Percentiles rank a stretch among this genome's conserved stretches.
Conservation (phyloP, 2,329 filamentous ascomycete genomes). For the Tolypocladium amazonense region DNA sequence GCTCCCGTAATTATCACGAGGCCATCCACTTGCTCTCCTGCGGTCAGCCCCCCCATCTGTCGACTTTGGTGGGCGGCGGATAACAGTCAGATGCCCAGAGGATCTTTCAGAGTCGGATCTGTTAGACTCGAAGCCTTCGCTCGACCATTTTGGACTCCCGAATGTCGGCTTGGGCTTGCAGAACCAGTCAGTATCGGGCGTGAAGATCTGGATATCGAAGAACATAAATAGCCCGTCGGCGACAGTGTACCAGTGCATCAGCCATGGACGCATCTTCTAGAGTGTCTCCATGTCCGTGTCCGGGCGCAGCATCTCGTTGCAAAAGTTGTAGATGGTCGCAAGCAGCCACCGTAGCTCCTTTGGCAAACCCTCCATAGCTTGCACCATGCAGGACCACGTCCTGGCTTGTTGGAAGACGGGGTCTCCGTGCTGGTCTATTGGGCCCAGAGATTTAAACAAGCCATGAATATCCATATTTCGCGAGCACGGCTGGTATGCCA, state of each 20-base stretch:
- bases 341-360: constrained; percentile 21
- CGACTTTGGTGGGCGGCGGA: neutral
- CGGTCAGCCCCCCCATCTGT: neutral
- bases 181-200: constrained; percentile 17
- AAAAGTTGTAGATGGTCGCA: constrained; percentile 19
- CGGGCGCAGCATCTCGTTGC: constrained; percentile 14
- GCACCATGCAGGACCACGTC: constrained; percentile 19
- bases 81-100: neutral
- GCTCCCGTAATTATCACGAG: neutral
- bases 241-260: constrained; percentile 16
- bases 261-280: constrained; percentile 16
- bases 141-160: too few relatives aligned
- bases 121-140: neutral
- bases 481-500: constrained; percentile 20
- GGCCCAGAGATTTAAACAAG: constrained; percentile 11
- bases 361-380: constrained; percentile 11
- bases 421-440: constrained; percentile 13
- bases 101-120: neutral
- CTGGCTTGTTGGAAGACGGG: constrained; percentile 15
- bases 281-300: constrained; percentile 5
- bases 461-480: constrained; percentile 7
- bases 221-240: constrained; percentile 12
- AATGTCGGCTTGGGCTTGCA: neutral
- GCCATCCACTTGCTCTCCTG: neutral
- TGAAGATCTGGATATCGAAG: constrained; percentile 4